Evolutionary conservation across 1,284 basidiomycete genomes (phyloP), one percentile per base, ranked within the genome.

Genomic region (Athelia psychrophila): DNA sequence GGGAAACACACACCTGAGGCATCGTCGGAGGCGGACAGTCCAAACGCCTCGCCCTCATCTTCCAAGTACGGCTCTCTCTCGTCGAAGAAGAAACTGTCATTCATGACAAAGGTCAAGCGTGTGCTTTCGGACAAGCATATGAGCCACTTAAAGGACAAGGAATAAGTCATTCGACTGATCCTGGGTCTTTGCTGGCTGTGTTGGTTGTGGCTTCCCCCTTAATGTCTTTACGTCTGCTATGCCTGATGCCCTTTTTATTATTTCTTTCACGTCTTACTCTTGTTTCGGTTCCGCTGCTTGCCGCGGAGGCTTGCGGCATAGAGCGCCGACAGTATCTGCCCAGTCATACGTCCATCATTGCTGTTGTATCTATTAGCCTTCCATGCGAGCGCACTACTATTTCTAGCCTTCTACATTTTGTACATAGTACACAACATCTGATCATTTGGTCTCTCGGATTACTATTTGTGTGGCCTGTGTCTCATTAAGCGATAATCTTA

Each of bases 41-140:
- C n/a, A n/a, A n/a, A n/a, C n/a, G n/a, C n/a, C n/a, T n/a, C n/a
- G n/a, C n/a, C n/a, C n/a, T n/a, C n/a, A n/a, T n/a, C n/a, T n/a
- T 66, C 69, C 8, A 66, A 57, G 44, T 61, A 61, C 49, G 58
- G 60, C 16, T 63, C 64, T 1, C 51, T 56, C 22, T 57, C 57
- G 10, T 62, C 60, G 8, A 70, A 65, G 63, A 81, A 78, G 62
- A 69, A 74, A 42, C 62, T 63, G 2, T 79, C 79, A 10, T 61
- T 81, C 20, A 69, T 81, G 47, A 71, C 70, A 18, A 79, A 56
- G 51, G 60, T 75, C 44, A 82, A 76, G 59, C 59, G 67, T 24
- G 59, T 78, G 4, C 79, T 83, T 59, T 58, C 63, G 13, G 27
- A 30, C 27, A 30, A 30, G 27, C 27, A 30, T 13, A 30, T 30